These are phyloP conservation scores for Phaeodactylum tricornutum DNA, from an alignment of 108 stramenopile species.

Conservation along the genomic window DNA sequence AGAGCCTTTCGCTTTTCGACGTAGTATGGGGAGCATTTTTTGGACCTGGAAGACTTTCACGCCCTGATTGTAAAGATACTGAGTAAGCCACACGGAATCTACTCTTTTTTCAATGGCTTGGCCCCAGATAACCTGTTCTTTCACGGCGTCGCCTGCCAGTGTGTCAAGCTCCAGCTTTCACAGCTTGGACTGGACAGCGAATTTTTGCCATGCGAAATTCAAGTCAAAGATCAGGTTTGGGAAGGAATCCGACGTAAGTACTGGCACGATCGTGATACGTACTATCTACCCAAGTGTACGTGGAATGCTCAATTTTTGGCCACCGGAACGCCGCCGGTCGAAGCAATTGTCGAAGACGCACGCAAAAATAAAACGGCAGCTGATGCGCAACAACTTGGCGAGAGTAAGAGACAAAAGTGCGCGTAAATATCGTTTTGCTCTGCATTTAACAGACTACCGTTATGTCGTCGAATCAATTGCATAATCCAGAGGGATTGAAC, in stretches of 20 bases:
- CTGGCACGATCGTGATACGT: conserved; percentile 84
- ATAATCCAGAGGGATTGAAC: too few relatives aligned
- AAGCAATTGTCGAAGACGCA: too few relatives aligned
- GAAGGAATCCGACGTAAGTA: conserved; percentile 84
- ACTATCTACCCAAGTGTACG: conserved; percentile 73
- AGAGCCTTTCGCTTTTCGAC: not conserved
- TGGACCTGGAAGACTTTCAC: conserved; percentile 88
- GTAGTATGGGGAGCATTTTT: conserved; percentile 78
- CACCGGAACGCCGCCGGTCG: not conserved
- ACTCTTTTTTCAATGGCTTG: conserved; percentile 90
- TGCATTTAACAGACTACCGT: too few relatives aligned
- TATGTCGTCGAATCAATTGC: too few relatives aligned
- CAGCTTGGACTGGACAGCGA: conserved; percentile 67
- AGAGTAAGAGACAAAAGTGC: too few relatives aligned
- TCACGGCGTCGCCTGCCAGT: conserved; percentile 85
- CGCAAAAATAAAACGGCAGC: too few relatives aligned
- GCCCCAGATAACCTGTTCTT: conserved; percentile 93
- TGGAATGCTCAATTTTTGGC: conserved; percentile 34
- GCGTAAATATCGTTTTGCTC: too few relatives aligned
- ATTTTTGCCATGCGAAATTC: conserved; percentile 73
- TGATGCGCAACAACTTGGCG: too few relatives aligned
- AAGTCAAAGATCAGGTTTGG: conserved; percentile 65
- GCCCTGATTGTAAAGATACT: conserved; percentile 32
- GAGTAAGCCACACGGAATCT: conserved; percentile 65
- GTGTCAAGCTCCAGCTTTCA: conserved; percentile 67